Evolutionary conservation across 352 stramenopile species (phyloP), one percentile per base, ranked within the genome.

Genomic region (Albugo candida): DNA sequence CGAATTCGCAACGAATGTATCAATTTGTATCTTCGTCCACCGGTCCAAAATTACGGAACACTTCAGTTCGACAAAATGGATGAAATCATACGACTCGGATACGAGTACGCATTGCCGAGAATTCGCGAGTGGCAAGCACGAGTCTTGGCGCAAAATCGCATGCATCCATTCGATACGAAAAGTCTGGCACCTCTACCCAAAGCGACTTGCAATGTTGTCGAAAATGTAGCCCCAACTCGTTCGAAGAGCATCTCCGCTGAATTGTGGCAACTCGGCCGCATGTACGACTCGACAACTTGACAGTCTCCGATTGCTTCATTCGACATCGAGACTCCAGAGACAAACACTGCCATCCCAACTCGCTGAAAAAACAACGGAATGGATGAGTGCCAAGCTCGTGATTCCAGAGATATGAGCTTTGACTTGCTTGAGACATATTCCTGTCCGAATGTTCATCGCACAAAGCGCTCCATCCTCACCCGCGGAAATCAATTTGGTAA

Each of bases 11-110:
- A 83, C 40, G 68, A 89, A 42, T 81, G 68, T 42, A 79, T 87
- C 41, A 81, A 96, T 48, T 47, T 96, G 36, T 93, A 93, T 55
- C 54, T 96, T 16, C 80, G 70, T 6, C 85, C 85, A 27, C 85
- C 85, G 1, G 78, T 96, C 19, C 68, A 86, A 16, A 67, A 92
- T 45, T 91, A 91, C 53, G 83, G 70, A 16, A 93, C 75, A n/a
- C 63, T 96, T 14, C 76, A 96, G 55, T 96, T 91, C 50, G 83
- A 93, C 55, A 95, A 93, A 63, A 87, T 88, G 55, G 74, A 92
- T 21, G 79, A 94, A 53, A 92, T 94, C 47, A 85, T 92, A 37
- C 56, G 83, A 40, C 70, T 87, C 31, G 79, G 79, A 2, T 92
- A 92, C 52, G 64, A 80, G 5, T 89, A 85, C 45, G 79, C 79